Percentiles rank a stretch among this genome's conserved stretches.
Evolutionary conservation across 805 yeast species (phyloP).

Genomic region (Ogataea saltuana): DNA sequence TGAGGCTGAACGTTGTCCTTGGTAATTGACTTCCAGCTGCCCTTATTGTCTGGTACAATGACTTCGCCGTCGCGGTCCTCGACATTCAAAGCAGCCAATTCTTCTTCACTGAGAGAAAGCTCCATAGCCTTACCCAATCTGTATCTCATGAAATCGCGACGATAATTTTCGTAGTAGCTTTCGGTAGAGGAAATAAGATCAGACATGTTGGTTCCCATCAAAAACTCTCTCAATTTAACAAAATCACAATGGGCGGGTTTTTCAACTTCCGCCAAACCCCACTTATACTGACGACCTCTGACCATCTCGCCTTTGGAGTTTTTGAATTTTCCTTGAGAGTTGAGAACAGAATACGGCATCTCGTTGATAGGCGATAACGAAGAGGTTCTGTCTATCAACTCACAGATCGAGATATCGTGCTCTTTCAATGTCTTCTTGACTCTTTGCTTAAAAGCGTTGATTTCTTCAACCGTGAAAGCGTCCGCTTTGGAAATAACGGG

Average conservation of each 20-base stretch:
- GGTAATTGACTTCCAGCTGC: constrained; percentile 29
- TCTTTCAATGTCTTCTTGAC: constrained; percentile 51
- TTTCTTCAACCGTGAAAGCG: constrained; percentile 59
- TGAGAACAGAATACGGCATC: constrained; percentile 73
- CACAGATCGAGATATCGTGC: constrained; percentile 61
- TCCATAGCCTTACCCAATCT: constrained; percentile 34
- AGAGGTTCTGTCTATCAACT: constrained; percentile 42
- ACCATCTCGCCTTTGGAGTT: constrained; percentile 50
- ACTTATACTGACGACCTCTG: constrained; percentile 73
- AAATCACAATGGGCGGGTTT: constrained; percentile 80
- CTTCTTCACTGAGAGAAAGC: constrained; percentile 22
- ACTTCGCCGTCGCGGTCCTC: constrained; percentile 23
- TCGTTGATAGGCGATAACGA: constrained; percentile 38
- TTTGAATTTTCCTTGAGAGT: constrained; percentile 54
- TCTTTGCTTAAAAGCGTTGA: constrained; percentile 51
- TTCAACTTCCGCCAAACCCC: constrained; percentile 89
- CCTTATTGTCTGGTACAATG: constrained; percentile 27
- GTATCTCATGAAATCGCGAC: constrained; percentile 52
- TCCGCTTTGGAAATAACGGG: constrained; percentile 86
- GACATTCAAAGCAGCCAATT: constrained; percentile 23
- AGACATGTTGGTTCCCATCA: constrained; percentile 70
- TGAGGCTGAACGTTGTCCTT: constrained; percentile 20
- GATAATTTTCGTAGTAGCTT: constrained; percentile 69
- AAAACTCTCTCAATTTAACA: constrained; percentile 55
- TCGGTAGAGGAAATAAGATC: constrained; percentile 80